Evolutionary conservation across 1,284 basidiomycete species (phyloP), one percentile per base, ranked within the genome.

Genomic region (Ceratobasidium sp.): DNA sequence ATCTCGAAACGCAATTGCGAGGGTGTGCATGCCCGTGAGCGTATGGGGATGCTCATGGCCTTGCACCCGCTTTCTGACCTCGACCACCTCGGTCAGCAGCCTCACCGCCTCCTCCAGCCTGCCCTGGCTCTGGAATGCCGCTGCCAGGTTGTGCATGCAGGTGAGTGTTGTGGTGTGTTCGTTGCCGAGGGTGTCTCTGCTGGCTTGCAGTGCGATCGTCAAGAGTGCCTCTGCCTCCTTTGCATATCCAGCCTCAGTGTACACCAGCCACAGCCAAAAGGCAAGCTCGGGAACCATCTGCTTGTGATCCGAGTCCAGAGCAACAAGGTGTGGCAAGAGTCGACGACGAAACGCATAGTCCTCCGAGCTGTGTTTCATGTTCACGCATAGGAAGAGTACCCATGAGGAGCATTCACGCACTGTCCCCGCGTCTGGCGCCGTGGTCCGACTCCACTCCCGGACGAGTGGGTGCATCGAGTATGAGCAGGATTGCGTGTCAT

Each of bases 281-380:
- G 30, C 66, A 23, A 69, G n/a, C 14, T 55, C 32, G 8, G 55
- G 41, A n/a, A n/a, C n/a, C 6, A 2, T 23, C 2, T 18, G 6
- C 32, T 54, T 54, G 13, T 54, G 30, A 23, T 62, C 18, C 21
- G 14, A 23, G 8, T 38, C 35, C n/a, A 72, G 38, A 11, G 49
- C 57, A 16, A 63, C 50, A 9, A 72, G 23, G 43, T 72, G 71
- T 30, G 59, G 44, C 21, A 72, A 18, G 7, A 54, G 21, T n/a
- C 8, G 5, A 9, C 13, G 21, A 5, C 23, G 4, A 54, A 28
- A 28, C 18, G 50, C 50, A 28, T 54, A 54, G 23, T 54, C 50
- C 18, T 54, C 7, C 14, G 26, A 21, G 8, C 6, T n/a, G 13
- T 32, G 14, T 7, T 16, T 13, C 21, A 44, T 44, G 32, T 61